A percentile compares a stretch with the other conserved stretches of the same genome.
Evolutionary conservation across 2,329 filamentous ascomycete species (phyloP).

Genomic region (Alternaria atra): DNA sequence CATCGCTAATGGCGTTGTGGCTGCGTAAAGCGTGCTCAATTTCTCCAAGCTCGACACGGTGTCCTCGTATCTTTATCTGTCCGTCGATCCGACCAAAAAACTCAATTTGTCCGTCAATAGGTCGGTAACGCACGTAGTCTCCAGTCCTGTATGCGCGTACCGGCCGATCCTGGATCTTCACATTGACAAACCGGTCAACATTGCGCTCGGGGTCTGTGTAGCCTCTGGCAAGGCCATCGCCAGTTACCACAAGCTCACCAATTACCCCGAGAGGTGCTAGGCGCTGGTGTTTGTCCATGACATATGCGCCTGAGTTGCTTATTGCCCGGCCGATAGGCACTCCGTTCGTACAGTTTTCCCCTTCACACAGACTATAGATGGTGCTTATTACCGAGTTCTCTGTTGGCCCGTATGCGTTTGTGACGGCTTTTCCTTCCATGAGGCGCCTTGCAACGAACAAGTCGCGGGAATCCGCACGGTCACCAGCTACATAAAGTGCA

Average conservation of each 20-base stretch:
- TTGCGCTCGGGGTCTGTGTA: slow-evolving; percentile 32
- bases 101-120: slow-evolving; percentile 23
- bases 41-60: slow-evolving; percentile 37
- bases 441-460: slow-evolving; percentile 10
- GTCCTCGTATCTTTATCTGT: slow-evolving; percentile 36
- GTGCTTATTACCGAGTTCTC: slow-evolving; percentile 33
- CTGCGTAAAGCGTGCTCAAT: slow-evolving; percentile 22
- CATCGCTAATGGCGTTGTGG: neutral
- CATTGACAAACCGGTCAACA: slow-evolving; percentile 8
- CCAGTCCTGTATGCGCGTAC: slow-evolving; percentile 43
- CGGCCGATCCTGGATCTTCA: neutral
- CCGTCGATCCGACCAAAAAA: slow-evolving; percentile 30
- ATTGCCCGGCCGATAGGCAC: slow-evolving; percentile 52
- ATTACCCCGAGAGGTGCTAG: slow-evolving; percentile 26
- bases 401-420: slow-evolving; percentile 30
- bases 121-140: slow-evolving; percentile 25
- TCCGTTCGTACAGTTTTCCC: slow-evolving; percentile 15
- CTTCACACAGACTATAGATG: slow-evolving; percentile 53
- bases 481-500: neutral
- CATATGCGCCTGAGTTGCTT: slow-evolving; percentile 4
- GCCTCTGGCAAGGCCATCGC: slow-evolving; percentile 13
- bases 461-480: slow-evolving; percentile 10
- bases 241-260: slow-evolving; percentile 37
- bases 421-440: slow-evolving; percentile 8
- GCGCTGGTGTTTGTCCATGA: neutral